Evolutionary conservation across 1,284 basidiomycete species (phyloP).

Genomic region (Heliocybe sulcata): DNA sequence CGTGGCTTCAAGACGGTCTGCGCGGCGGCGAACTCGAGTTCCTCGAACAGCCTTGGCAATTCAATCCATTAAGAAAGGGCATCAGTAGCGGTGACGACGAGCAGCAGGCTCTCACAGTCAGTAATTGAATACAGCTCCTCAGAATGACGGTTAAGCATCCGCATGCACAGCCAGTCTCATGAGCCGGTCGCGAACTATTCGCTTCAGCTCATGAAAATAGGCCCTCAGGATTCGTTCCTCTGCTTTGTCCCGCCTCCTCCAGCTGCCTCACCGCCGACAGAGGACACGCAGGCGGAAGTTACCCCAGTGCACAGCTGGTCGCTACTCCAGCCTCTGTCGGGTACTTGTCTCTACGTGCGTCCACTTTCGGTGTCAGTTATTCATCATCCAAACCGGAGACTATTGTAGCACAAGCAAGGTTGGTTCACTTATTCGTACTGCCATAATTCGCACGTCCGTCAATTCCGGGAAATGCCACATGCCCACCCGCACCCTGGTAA

Average conservation of each 20-base stretch:
- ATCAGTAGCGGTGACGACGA: conserved; percentile 46
- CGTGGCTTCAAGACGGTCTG: conserved; percentile 64
- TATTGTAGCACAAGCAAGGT: conserved; percentile 65
- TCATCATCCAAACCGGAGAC: conserved; percentile 11
- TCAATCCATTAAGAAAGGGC: conserved; percentile 35
- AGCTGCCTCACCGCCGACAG: conserved; percentile 31
- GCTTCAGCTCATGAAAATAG: conserved; percentile 68
- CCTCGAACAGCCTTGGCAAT: conserved; percentile 47
- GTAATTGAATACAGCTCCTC: neutral
- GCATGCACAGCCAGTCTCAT: conserved; percentile 14
- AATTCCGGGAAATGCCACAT: conserved; percentile 71
- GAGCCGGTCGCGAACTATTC: conserved; percentile 23
- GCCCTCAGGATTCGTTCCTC: conserved; percentile 57
- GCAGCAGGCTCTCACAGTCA: neutral
- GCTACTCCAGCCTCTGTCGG: conserved; percentile 67
- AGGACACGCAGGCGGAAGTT: conserved; percentile 48
- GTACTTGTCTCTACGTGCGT: conserved; percentile 76
- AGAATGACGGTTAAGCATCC: neutral
- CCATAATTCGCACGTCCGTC: conserved; percentile 83
- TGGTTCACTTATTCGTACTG: conserved; percentile 98
- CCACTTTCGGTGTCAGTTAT: conserved; percentile 9
- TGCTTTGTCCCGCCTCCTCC: conserved; percentile 68
- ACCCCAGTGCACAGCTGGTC: conserved; percentile 73
- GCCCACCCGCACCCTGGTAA: conserved; percentile 31
- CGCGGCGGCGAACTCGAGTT: conserved; percentile 72